Conservation (phyloP, 192 early-diverging fungal genomes). For the Backusella westeae region DNA sequence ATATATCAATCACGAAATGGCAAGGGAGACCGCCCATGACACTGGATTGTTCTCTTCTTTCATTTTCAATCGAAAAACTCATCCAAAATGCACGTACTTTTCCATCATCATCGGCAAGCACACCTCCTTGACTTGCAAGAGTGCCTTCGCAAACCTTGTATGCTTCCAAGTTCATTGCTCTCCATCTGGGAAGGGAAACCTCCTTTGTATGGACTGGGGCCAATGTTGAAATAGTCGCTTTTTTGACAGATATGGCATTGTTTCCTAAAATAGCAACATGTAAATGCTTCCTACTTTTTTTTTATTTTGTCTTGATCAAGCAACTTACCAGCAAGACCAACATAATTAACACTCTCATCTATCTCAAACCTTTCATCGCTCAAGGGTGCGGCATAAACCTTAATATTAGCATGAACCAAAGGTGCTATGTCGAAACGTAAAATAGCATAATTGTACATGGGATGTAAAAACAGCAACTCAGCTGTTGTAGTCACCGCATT, state of each 20-base stretch:
- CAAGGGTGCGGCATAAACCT: conserved; percentile 44
- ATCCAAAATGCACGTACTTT: conserved; percentile 63
- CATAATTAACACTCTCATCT: conserved; percentile 55
- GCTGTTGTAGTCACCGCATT: conserved; percentile 81
- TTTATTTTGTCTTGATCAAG: not conserved
- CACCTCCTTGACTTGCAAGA: conserved; percentile 64
- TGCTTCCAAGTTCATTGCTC: conserved; percentile 50
- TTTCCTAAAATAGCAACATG: conserved; percentile 18
- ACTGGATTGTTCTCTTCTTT: conserved; percentile 50
- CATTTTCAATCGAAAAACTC: conserved; percentile 62
- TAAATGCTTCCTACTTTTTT: too few relatives aligned
- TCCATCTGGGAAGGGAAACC: conserved; percentile 57
- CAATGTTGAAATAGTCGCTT: conserved; percentile 53
- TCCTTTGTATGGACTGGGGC: conserved; percentile 62
- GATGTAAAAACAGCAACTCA: conserved; percentile 78
- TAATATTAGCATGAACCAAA: conserved; percentile 68
- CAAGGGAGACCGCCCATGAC: conserved; percentile 59
- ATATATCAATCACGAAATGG: conserved; percentile 38
- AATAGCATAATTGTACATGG: conserved; percentile 84
- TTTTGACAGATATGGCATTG: conserved; percentile 52
- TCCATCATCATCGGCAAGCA: conserved; percentile 58
- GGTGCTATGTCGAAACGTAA: conserved; percentile 72
- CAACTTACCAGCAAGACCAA: conserved; percentile 48
- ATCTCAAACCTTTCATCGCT: conserved; percentile 54
- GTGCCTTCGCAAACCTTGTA: conserved; percentile 64